A percentile compares a stretch with the other conserved stretches of the same genome.
These are phyloP conservation scores for Camellia lanceoleosa DNA, from an alignment of 148 eudicot species.

Conservation along the genomic window DNA sequence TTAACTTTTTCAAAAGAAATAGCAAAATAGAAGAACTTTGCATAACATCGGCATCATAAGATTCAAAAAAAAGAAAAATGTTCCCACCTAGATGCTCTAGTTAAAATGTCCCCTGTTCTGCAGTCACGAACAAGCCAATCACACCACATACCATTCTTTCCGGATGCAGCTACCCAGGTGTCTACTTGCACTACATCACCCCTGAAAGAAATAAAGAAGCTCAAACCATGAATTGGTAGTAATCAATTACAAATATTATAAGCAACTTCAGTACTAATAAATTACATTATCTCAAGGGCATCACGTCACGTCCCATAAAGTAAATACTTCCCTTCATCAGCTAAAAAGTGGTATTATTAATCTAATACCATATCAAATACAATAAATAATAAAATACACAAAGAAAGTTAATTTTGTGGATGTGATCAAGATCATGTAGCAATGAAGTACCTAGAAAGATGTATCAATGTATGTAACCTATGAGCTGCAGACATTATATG, in stretches of 20 bases:
- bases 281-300: too few relatives aligned
- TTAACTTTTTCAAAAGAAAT: neutral
- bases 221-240: too few relatives aligned
- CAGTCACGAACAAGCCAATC: slow-evolving; percentile 85
- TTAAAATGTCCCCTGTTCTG: slow-evolving; percentile 73
- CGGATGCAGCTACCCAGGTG: slow-evolving; percentile 93
- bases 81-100: slow-evolving; percentile 87
- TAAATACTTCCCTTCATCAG: too few relatives aligned
- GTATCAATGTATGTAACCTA: too few relatives aligned
- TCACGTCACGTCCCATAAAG: too few relatives aligned
- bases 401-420: neutral
- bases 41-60: neutral
- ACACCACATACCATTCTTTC: slow-evolving; percentile 95
- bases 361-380: too few relatives aligned
- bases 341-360: too few relatives aligned
- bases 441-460: too few relatives aligned
- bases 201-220: slow-evolving; percentile 39
- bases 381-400: neutral
- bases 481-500: neutral
- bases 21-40: neutral
- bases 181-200: slow-evolving; percentile 98
- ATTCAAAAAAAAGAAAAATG: neutral
- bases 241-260: too few relatives aligned
- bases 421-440: neutral
- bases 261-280: too few relatives aligned